Percentiles rank a stretch among this genome's conserved stretches.
Conservation (phyloP, 2,329 filamentous ascomycete species). For the Albophoma yamanashiensis region DNA sequence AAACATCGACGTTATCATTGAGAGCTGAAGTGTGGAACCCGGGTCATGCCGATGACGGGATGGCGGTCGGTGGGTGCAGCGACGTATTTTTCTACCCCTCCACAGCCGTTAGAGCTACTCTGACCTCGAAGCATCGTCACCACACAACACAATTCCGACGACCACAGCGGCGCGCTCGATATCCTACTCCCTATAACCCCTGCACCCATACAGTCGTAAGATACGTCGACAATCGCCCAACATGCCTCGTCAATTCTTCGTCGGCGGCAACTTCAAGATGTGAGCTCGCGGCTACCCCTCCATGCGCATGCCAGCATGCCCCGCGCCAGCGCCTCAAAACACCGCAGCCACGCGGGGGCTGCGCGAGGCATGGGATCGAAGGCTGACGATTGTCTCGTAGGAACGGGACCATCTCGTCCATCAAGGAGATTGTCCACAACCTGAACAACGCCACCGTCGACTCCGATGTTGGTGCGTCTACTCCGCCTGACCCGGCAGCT, state of each 20-base stretch:
- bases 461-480: constrained; percentile 54
- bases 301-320: constrained; percentile 3
- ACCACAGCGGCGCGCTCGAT: background rate
- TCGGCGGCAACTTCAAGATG: constrained; percentile 99
- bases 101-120: background rate
- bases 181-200: background rate
- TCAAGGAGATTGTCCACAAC: constrained; percentile 82
- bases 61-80: background rate
- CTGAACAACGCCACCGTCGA: constrained; percentile 80
- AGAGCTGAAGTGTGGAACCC: background rate
- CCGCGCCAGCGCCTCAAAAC: constrained; percentile 13
- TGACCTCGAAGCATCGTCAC: background rate
- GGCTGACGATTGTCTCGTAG: constrained; percentile 31
- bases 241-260: constrained; percentile 95
- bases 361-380: background rate
- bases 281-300: constrained; percentile 36
- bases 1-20: background rate
- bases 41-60: background rate
- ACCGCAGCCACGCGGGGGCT: constrained; percentile 11
- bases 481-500: background rate
- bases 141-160: background rate
- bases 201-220: background rate
- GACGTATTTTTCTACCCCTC: background rate
- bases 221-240: constrained; percentile 31
- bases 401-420: constrained; percentile 87